Conservation (phyloP, 768 basidiomycete species). For the Collybiopsis luxurians region DNA sequence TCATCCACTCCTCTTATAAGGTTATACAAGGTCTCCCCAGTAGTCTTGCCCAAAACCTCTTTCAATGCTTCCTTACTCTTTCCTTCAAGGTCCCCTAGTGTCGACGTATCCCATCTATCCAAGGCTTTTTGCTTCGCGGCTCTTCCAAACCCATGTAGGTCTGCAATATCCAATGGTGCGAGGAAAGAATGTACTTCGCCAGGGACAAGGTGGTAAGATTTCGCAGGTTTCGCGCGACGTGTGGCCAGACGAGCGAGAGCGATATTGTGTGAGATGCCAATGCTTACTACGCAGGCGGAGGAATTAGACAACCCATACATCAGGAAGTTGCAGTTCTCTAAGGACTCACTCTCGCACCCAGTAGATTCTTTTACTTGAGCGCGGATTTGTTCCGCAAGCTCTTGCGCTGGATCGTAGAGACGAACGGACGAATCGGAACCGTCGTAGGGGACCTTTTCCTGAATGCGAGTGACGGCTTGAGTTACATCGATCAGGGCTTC, state of each 20-base stretch:
- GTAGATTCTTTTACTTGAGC: conserved; percentile 75
- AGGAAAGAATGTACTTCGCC: conserved; percentile 54
- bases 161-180: conserved; percentile 68
- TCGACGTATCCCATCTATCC: conserved; percentile 73
- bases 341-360: conserved; percentile 80
- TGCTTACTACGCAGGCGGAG: conserved; percentile 57
- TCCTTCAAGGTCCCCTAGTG: conserved; percentile 62
- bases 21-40: conserved; percentile 83
- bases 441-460: conserved; percentile 21
- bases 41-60: conserved; percentile 72
- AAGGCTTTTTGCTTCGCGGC: conserved; percentile 73
- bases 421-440: conserved; percentile 15
- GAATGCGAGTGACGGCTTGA: conserved; percentile 44
- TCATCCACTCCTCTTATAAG: conserved; percentile 84
- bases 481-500: conserved; percentile 94
- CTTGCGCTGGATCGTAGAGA: conserved; percentile 60
- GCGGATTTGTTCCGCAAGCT: conserved; percentile 80
- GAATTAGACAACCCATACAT: not conserved
- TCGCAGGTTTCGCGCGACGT: conserved; percentile 87
- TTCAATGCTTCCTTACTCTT: conserved; percentile 66
- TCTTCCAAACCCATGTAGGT: conserved; percentile 85
- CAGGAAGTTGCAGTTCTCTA: not conserved
- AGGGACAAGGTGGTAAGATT: conserved; percentile 69
- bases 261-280: conserved; percentile 91
- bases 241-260: conserved; percentile 92